These are phyloP conservation scores for Pleodorina starrii DNA, from an alignment of 139 green algal species.

Conservation along the genomic window DNA sequence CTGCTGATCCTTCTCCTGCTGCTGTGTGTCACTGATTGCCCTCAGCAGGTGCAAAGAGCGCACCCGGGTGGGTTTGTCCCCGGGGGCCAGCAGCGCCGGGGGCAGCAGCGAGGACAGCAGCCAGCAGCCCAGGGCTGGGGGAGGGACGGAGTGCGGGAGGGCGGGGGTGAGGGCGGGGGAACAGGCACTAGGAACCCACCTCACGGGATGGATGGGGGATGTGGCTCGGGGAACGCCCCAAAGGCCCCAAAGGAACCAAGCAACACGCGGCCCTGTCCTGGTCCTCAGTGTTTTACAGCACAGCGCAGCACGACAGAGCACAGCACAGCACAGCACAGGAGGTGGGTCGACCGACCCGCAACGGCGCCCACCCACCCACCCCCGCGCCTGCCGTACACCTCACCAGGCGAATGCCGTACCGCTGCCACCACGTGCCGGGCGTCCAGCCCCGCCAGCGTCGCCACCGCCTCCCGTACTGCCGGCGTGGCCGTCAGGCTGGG, in stretches of 20 bases:
- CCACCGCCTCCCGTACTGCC: neutral
- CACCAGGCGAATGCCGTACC: neutral
- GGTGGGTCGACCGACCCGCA: too few relatives aligned
- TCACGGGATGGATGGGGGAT: too few relatives aligned
- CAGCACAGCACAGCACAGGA: too few relatives aligned
- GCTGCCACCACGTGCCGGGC: neutral
- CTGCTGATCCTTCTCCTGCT: neutral
- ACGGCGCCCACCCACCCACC: too few relatives aligned
- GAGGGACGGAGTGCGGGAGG: neutral
- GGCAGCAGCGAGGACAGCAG: slow-evolving; percentile 18
- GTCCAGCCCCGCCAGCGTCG: neutral
- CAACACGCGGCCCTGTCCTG: too few relatives aligned
- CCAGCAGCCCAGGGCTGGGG: neutral
- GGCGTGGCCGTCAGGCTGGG: neutral
- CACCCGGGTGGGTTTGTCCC: slow-evolving; percentile 21
- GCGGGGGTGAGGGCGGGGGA: neutral
- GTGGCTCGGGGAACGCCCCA: too few relatives aligned
- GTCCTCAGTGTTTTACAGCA: too few relatives aligned
- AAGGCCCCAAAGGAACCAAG: too few relatives aligned
- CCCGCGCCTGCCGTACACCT: too few relatives aligned
- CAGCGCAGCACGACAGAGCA: too few relatives aligned
- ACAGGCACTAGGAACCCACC: too few relatives aligned
- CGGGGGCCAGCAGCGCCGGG: slow-evolving; percentile 8
- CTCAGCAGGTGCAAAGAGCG: slow-evolving; percentile 36
- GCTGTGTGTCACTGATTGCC: neutral